Base-by-base conservation (phyloP, 2,329 filamentous ascomycete genomes). In the Tolypocladium capitatum region DNA sequence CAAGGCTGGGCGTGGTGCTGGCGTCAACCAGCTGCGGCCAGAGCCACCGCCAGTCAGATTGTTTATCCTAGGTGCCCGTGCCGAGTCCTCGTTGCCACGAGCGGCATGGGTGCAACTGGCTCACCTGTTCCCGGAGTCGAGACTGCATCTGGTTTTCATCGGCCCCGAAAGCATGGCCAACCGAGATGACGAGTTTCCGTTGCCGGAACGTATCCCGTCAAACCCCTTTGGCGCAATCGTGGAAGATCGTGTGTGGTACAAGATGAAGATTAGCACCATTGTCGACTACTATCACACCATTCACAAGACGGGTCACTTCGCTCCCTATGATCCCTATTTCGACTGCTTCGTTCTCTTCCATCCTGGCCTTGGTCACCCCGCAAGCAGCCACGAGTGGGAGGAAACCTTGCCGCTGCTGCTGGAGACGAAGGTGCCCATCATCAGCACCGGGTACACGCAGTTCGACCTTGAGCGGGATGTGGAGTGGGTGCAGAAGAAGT, bases 201-300 rank as follows among this genome's bases (percentile, higher is more conserved):
- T 97, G 2, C 92, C 94, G 1, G 78, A 86, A 56, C 82, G 90
- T 48, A 96, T 88, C 2, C 73, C 90, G 0, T 70, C 73, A 10
- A 98, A 98, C 62, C 92, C 92, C 1, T 98, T 90, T 57, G 92
- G 92, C 38, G 87, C 86, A n/a, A 76, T 98, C 46, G 80, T 96
- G 14, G 94, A 98, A 68, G 91, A 94, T 64, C 81, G 91, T 46
- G 76, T 98, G 9, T 87, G 84, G 61, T 81, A 84, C 48, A 83
- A 84, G 55, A 81, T 97, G 80, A 98, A 98, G 72, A 94, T 98
- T 60, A 92, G 84, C 64, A 98, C 94, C 0, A 95, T 90, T 60
- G 91, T 97, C 46, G 92, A 98, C 58, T 96, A 98, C 70, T 98
- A 94, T 71, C 91, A 98, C 67, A 97, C 87, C 2, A 79, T 98